Evolutionary conservation across 2,329 filamentous ascomycete species (phyloP).

Genomic region (Penicillium crustosum): DNA sequence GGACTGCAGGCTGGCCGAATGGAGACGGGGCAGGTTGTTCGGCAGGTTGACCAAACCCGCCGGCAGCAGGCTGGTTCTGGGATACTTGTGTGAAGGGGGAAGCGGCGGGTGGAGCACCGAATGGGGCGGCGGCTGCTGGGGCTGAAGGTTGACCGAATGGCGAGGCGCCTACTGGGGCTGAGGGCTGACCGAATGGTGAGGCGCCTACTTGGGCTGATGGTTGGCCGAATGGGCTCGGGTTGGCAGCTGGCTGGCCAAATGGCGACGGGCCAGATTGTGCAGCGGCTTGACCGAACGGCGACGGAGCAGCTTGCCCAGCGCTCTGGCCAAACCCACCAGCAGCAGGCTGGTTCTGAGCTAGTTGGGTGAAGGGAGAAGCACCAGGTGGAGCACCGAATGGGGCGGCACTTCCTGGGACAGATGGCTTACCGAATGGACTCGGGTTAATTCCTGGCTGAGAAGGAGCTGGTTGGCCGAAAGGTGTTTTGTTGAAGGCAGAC

Average conservation of each 20-base stretch:
- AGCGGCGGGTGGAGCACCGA: slow-evolving; percentile 15
- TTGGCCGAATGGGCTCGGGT: slow-evolving; percentile 25
- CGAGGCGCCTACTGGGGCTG: slow-evolving; percentile 33
- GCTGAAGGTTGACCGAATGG: slow-evolving; percentile 41
- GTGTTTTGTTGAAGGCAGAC: slow-evolving; percentile 29
- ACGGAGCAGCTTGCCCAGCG: slow-evolving; percentile 8
- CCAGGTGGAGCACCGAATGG: slow-evolving; percentile 39
- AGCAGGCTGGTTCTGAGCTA: slow-evolving; percentile 29
- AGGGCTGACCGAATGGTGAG: slow-evolving; percentile 31
- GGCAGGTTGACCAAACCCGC: background rate
- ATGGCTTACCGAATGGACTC: slow-evolving; percentile 27
- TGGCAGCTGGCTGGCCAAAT: slow-evolving; percentile 42
- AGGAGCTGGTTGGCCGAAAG: slow-evolving; percentile 26
- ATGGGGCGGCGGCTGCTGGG: slow-evolving; percentile 25
- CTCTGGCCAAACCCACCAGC: slow-evolving; percentile 32
- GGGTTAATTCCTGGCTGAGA: background rate
- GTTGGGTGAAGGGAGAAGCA: slow-evolving; percentile 48
- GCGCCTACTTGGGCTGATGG: slow-evolving; percentile 26
- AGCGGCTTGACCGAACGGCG: slow-evolving; percentile 16
- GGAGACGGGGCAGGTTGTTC: slow-evolving; percentile 5
- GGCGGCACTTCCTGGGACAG: slow-evolving; percentile 24
- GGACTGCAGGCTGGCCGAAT: slow-evolving; percentile 22
- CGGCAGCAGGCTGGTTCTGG: slow-evolving; percentile 14
- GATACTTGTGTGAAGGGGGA: slow-evolving; percentile 34
- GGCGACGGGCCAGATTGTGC: slow-evolving; percentile 19